These are phyloP conservation scores for Podochytrium sp. DNA, from an alignment of 192 early-diverging fungal genomes.

Conservation along the genomic window DNA sequence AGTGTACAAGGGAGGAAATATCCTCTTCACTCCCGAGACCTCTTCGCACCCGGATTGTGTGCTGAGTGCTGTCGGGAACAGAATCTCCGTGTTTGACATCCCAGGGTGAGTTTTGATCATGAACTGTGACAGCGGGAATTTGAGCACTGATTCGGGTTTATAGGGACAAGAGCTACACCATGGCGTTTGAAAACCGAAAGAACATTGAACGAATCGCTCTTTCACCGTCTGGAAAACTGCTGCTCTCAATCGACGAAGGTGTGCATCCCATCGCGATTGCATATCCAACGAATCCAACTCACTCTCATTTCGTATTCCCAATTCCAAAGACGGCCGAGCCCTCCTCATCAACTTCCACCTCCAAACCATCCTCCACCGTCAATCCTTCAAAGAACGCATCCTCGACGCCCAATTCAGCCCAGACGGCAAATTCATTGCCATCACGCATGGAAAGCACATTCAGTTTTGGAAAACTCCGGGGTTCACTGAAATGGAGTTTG, in stretches of 20 bases:
- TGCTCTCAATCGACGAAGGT: constrained; percentile 93
- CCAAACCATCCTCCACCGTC: constrained; percentile 83
- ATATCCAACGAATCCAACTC: too few species aligned
- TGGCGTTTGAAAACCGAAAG: constrained; percentile 93
- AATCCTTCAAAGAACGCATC: constrained; percentile 85
- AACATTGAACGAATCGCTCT: constrained; percentile 89
- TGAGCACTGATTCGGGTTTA: background rate
- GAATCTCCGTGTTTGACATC: constrained; percentile 94
- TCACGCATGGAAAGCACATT: constrained; percentile 81
- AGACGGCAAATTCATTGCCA: constrained; percentile 85
- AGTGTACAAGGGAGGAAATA: constrained; percentile 95
- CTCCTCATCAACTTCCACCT: constrained; percentile 86
- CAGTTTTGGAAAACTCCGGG: constrained; percentile 95
- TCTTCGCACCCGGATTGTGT: constrained; percentile 74
- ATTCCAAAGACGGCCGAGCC: constrained; percentile 76
- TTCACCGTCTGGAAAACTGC: constrained; percentile 83
- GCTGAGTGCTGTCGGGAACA: constrained; percentile 95
- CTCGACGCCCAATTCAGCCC: constrained; percentile 90
- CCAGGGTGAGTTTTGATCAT: constrained; percentile 66
- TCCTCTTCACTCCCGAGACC: constrained; percentile 87
- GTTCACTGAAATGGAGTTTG: constrained; percentile 82
- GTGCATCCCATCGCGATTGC: background rate
- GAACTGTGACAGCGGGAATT: background rate
- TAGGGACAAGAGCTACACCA: constrained; percentile 88
- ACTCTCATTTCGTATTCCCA: background rate